These are phyloP conservation scores for Pestalotiopsis fici DNA, from an alignment of 2,329 filamentous ascomycete species.

Conservation along the genomic window DNA sequence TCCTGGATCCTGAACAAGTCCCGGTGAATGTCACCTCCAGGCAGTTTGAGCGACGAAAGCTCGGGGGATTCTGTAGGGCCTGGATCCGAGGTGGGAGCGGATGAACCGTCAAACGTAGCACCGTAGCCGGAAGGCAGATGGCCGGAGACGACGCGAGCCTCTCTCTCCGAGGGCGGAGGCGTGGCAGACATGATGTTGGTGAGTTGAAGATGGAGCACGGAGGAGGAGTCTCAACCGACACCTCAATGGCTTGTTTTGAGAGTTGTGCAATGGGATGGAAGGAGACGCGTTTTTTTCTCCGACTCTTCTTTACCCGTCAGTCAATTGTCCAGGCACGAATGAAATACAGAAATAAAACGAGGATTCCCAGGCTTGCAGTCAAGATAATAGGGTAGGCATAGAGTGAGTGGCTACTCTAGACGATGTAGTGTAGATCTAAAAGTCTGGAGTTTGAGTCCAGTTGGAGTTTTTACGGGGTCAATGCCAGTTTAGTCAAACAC, in stretches of 20 bases:
- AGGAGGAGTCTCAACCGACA: too few species aligned
- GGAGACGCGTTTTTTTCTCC: background rate
- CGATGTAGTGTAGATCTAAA: background rate
- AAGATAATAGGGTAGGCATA: background rate
- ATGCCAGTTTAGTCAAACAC: background rate
- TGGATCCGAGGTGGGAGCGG: slow-evolving; percentile 13
- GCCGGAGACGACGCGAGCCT: slow-evolving; percentile 37
- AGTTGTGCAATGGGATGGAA: background rate
- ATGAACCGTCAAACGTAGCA: slow-evolving; percentile 39
- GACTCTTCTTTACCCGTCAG: background rate
- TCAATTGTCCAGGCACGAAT: background rate
- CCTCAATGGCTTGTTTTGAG: too few species aligned
- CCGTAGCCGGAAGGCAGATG: slow-evolving; percentile 43
- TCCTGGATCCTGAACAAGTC: slow-evolving; percentile 76
- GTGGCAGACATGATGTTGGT: slow-evolving; percentile 8
- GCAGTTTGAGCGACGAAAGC: slow-evolving; percentile 70
- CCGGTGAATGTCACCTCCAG: slow-evolving; percentile 78
- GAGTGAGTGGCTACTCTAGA: background rate
- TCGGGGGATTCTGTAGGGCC: slow-evolving; percentile 27
- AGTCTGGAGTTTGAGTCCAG: background rate
- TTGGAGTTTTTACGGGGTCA: background rate
- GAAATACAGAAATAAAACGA: background rate
- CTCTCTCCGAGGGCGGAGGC: slow-evolving; percentile 14
- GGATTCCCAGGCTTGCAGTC: background rate
- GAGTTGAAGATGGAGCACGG: background rate